phyloP scores from a whole-genome alignment of 2,329 filamentous ascomycete genomes.

The Claviceps sp. region DNA sequence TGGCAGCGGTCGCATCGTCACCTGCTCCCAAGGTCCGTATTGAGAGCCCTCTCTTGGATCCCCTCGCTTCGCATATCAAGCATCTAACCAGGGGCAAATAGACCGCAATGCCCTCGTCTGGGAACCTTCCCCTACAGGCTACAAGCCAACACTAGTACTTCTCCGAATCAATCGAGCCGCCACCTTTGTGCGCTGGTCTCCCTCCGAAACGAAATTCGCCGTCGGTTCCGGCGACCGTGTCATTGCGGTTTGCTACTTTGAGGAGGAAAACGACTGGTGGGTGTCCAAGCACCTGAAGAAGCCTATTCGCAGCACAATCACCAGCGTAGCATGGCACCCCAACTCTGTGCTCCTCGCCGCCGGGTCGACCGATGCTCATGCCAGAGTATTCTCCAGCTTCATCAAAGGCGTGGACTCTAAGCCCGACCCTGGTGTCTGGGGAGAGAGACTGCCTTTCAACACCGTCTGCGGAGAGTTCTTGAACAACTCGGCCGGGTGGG shows the following conservation, averaged over 20 bases:
- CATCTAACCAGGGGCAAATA: conserved; percentile 20
- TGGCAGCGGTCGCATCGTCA: conserved; percentile 82
- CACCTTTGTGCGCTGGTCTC: conserved; percentile 94
- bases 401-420: conserved; percentile 87
- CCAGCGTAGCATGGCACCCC: conserved; percentile 89
- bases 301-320: conserved; percentile 94
- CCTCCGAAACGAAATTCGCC: conserved; percentile 92
- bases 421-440: conserved; percentile 82
- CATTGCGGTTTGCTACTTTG: conserved; percentile 96
- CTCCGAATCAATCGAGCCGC: conserved; percentile 94
- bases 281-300: conserved; percentile 99
- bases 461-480: conserved; percentile 94
- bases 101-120: conserved; percentile 97
- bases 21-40: conserved; percentile 75
- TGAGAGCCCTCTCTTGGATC: too few relatives aligned
- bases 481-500: conserved; percentile 94
- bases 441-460: conserved; percentile 91
- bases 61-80: not conserved
- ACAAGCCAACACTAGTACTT: conserved; percentile 93
- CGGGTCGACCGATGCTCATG: conserved; percentile 94
- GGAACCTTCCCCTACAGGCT: conserved; percentile 84
- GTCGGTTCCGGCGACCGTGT: conserved; percentile 91
- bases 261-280: conserved; percentile 99
- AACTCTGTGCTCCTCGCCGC: conserved; percentile 92
- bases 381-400: conserved; percentile 86